Percentiles rank a stretch among this genome's conserved stretches.
phyloP scores from a whole-genome alignment of 306 rosid species.

The Trifolium repens region DNA sequence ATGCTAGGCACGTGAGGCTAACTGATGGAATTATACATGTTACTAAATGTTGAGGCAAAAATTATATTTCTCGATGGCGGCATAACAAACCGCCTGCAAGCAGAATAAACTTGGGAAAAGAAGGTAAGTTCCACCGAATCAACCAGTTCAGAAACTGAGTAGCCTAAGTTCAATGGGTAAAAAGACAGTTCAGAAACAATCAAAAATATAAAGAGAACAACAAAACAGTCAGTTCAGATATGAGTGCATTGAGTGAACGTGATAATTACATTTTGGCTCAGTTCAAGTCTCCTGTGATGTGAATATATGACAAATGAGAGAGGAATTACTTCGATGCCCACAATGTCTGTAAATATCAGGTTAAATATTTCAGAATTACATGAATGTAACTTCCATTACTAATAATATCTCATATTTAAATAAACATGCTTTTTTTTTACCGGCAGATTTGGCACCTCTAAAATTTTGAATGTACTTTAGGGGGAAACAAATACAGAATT shows the following conservation, averaged over 20 bases:
- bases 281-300: not conserved
- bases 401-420: not conserved
- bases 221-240: not conserved
- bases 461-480: not conserved
- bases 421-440: not conserved
- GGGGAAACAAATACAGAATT: not conserved
- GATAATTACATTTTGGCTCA: constrained; percentile 1
- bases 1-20: not conserved
- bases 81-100: constrained; percentile 23
- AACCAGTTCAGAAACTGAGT: constrained; percentile 22
- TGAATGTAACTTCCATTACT: not conserved
- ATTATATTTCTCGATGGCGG: not conserved
- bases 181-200: not conserved
- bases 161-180: constrained; percentile 1
- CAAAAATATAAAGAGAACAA: not conserved
- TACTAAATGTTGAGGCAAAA: constrained; percentile 16
- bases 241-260: not conserved
- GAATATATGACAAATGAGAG: constrained; percentile 11
- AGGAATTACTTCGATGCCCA: constrained; percentile 13
- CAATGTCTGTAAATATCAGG: constrained; percentile 10
- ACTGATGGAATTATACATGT: constrained; percentile 10
- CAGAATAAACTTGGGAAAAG: constrained; percentile 13
- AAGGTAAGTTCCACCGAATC: not conserved
- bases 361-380: constrained; percentile 31
- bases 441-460: not conserved